phyloP scores from a whole-genome alignment of 371 early-diverging fungal genomes.

The Sporodiniella umbellata region DNA sequence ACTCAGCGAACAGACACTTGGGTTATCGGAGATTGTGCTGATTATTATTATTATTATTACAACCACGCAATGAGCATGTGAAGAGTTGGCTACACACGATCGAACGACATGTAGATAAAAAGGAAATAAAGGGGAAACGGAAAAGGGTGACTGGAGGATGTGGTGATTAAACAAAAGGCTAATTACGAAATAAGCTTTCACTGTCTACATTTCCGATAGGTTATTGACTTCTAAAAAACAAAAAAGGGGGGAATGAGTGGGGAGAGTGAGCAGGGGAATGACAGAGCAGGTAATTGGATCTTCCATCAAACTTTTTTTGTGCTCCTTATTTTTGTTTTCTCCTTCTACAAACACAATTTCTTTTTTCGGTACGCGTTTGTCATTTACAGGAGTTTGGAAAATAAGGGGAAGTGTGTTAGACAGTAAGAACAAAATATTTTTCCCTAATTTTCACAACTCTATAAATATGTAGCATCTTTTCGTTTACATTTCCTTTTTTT shows the following conservation, averaged over 20 bases:
- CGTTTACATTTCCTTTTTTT: neutral
- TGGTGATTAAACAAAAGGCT: neutral
- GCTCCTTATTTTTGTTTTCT: neutral
- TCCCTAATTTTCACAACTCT: neutral
- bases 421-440: neutral
- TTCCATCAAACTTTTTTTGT: neutral
- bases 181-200: neutral
- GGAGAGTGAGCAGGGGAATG: neutral
- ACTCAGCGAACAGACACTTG: constrained; percentile 13
- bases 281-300: constrained; percentile 4
- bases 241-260: neutral
- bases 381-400: too few species aligned
- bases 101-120: constrained; percentile 11
- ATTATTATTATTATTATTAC: too few species aligned
- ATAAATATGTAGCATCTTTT: neutral
- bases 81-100: constrained; percentile 8
- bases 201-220: neutral
- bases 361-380: neutral
- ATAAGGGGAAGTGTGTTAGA: neutral
- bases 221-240: constrained; percentile 1
- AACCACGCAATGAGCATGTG: constrained; percentile 19
- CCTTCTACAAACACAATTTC: neutral
- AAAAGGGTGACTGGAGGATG: neutral
- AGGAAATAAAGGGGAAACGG: neutral
- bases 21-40: constrained; percentile 1